These are phyloP conservation scores for Garcia nutans DNA, from an alignment of 345 rosid genomes.

Conservation along the genomic window DNA sequence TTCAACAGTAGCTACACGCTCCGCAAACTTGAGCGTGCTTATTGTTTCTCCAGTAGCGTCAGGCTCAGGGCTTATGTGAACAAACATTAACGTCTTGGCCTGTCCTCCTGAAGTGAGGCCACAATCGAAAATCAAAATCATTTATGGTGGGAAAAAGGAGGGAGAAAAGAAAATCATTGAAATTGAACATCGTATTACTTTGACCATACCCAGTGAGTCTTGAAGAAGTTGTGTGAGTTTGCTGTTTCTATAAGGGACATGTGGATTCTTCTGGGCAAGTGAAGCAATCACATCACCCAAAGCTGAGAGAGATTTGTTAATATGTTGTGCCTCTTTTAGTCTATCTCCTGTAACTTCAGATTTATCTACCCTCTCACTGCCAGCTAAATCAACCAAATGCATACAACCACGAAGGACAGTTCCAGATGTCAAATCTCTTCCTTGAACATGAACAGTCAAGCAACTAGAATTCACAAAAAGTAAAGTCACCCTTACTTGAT, in stretches of 20 bases:
- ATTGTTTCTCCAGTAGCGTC: constrained; percentile 36
- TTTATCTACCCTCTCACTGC: constrained; percentile 38
- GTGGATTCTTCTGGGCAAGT: constrained; percentile 29
- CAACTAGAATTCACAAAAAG: constrained; percentile 32
- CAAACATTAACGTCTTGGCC: constrained; percentile 39
- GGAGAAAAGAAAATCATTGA: neutral
- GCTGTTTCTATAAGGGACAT: constrained; percentile 39
- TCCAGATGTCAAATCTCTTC: constrained; percentile 34
- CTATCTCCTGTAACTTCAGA: constrained; percentile 37
- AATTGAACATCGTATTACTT: neutral
- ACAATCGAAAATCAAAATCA: constrained; percentile 13
- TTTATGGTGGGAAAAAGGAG: constrained; percentile 2
- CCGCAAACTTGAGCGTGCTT: constrained; percentile 37
- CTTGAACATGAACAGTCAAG: constrained; percentile 38
- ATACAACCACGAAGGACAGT: constrained; percentile 28
- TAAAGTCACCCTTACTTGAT: neutral
- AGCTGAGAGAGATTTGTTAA: constrained; percentile 37
- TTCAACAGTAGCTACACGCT: constrained; percentile 37
- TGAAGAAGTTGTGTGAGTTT: constrained; percentile 39
- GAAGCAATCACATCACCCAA: constrained; percentile 38
- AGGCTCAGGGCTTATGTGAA: constrained; percentile 36
- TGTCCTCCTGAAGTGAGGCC: constrained; percentile 27
- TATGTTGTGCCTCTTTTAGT: constrained; percentile 37
- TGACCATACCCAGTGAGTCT: constrained; percentile 35
- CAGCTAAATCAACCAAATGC: constrained; percentile 39